phyloP scores from a whole-genome alignment of 306 rosid species.

The Prinsepia uniflora region DNA sequence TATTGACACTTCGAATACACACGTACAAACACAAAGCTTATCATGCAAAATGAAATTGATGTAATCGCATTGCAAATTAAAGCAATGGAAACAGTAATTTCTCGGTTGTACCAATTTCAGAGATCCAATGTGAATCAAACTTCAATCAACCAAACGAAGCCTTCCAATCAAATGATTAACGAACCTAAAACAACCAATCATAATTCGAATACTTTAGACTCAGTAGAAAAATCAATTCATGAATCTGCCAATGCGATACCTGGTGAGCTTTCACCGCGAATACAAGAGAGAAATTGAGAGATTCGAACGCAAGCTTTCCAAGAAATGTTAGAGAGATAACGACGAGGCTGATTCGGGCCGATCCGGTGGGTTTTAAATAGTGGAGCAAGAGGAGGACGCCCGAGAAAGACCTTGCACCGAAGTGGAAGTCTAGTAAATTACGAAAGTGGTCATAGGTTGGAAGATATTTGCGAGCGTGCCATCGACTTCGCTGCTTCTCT shows the following conservation, averaged over 20 bases:
- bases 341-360: not conserved
- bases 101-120: not conserved
- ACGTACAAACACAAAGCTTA: not conserved
- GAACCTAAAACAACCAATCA: not conserved
- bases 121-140: constrained; percentile 43
- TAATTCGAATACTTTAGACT: not conserved
- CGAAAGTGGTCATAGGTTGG: not conserved
- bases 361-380: constrained; percentile 21
- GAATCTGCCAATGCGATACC: constrained; percentile 45
- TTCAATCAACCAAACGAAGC: not conserved
- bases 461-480: not conserved
- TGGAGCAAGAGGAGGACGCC: constrained; percentile 17
- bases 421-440: not conserved
- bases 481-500: not conserved
- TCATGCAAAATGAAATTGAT: constrained; percentile 17
- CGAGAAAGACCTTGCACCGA: constrained; percentile 23
- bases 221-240: not conserved
- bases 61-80: constrained; percentile 1
- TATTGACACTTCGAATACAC: constrained; percentile 1
- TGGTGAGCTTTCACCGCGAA: constrained; percentile 17
- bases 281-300: not conserved
- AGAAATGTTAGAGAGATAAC: not conserved
- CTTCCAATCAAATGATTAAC: not conserved
- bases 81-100: not conserved
- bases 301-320: constrained; percentile 11